These are phyloP conservation scores for Suillus subaureus DNA, from an alignment of 768 basidiomycete genomes.

Conservation along the genomic window DNA sequence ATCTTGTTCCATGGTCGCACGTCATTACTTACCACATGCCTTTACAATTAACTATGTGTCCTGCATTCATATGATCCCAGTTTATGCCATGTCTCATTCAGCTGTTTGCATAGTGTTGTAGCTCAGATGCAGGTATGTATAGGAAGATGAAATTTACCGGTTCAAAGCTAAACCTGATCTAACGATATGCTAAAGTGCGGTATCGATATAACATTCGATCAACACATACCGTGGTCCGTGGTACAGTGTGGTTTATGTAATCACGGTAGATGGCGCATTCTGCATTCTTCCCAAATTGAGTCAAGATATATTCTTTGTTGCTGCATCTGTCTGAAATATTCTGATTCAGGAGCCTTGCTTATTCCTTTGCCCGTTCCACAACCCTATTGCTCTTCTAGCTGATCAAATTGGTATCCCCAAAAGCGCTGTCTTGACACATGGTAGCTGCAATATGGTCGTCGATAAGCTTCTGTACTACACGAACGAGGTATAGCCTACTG, in stretches of 20 bases:
- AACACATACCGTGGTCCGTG: neutral
- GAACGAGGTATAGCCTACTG: no score
- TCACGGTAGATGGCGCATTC: no score
- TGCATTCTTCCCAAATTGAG: neutral
- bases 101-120: neutral
- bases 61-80: constrained; percentile 3
- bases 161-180: neutral
- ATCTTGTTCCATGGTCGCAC: constrained; percentile 2
- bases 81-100: neutral
- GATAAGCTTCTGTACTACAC: no score
- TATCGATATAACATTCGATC: neutral
- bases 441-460: neutral
- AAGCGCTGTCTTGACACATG: neutral
- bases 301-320: no score
- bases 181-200: neutral
- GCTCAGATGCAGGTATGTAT: neutral
- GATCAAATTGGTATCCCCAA: neutral
- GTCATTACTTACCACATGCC: constrained; percentile 5
- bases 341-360: neutral
- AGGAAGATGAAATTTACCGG: neutral
- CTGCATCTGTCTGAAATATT: neutral
- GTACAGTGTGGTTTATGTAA: neutral
- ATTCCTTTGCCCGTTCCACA: no score
- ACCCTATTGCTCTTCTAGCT: neutral
- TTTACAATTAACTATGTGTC: constrained; percentile 1